A percentile compares a stretch with the other conserved stretches of the same genome.
Evolutionary conservation across 2,329 filamentous ascomycete species (phyloP).

Genomic region (Talaromyces marneffei): DNA sequence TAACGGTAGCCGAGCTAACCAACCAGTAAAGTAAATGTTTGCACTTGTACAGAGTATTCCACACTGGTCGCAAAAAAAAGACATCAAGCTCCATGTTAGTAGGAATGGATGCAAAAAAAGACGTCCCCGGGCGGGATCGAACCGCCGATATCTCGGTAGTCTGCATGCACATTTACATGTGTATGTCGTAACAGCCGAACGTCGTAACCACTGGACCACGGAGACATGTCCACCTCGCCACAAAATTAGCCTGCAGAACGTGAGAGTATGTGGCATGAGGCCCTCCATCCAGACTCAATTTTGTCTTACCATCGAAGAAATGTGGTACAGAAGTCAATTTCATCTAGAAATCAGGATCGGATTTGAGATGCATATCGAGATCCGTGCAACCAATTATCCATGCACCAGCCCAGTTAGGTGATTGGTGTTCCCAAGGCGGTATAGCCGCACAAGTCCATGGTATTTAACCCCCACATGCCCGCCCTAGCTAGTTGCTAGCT

Average conservation of each 20-base stretch:
- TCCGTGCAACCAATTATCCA: too few species aligned
- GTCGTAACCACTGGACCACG: slow-evolving; percentile 8
- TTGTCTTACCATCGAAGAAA: background rate
- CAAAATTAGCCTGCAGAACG: background rate
- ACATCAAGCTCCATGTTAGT: background rate
- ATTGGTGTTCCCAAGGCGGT: background rate
- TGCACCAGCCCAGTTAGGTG: background rate
- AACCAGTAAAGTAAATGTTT: background rate
- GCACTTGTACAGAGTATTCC: background rate
- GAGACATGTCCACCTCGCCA: background rate
- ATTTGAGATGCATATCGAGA: background rate
- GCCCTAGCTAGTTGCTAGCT: too few species aligned
- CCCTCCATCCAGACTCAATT: background rate
- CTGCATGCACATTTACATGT: background rate
- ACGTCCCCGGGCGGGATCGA: slow-evolving; percentile 6
- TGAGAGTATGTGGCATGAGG: background rate
- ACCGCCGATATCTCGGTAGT: slow-evolving; percentile 5
- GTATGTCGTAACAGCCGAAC: background rate
- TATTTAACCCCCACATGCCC: background rate
- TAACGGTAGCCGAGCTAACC: background rate
- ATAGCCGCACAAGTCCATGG: background rate
- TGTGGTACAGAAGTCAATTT: background rate
- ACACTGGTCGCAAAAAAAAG: background rate
- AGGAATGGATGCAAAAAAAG: background rate
- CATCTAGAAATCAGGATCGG: too few species aligned